Evolutionary conservation across 1,139 yeast species (phyloP), one percentile per base, ranked within the genome.

Genomic region (Kodamaea suecica): DNA sequence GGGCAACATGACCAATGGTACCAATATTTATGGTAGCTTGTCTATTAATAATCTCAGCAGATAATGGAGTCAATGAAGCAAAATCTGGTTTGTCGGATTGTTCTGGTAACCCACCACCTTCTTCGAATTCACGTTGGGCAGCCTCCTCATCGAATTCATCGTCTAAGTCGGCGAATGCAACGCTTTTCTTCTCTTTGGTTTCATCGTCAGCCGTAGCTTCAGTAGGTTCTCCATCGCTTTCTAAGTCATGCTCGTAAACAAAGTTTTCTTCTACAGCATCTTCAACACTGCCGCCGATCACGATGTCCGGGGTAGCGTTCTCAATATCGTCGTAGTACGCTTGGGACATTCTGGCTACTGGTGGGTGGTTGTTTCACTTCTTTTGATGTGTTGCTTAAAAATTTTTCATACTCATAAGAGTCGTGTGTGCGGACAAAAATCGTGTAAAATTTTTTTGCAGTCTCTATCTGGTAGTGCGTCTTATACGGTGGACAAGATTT

Each of bases 11-110:
- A 44, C 98, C 98, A 64, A 92, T 92, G 42, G 98, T 94, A 65
- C 99, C 99, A 55, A 94, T 94, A 66, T 94, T 94, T 57, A 94
- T 88, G 37, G 99, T 94, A 40, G 99, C 99, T 70, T 94, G 99
- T 74, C 98, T 85, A 63, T 87, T 88, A 66, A 92, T 92, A 58
- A 92, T 92, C 55, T 88, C 97, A 36, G 95, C 94, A 10, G 95
- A 83, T 47, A 86, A 72, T 30, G 97, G 97, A 31, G 92, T 84
- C 62, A 90, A 69, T 49, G 69, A 60, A 31, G 80, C 48, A 52
- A 88, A 84, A 56, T 90, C 95, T 36, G 95, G 95, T 60, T 86
- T 72, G 30, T 76, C 83, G 41, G 97, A 95, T 65, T 92, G 98
- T 58, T 85, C 96, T 37, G 98, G 98, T 41, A 92, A 75, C 37